These are phyloP conservation scores for Diatrype stigma DNA, from an alignment of 2,329 filamentous ascomycete species.

Conservation along the genomic window DNA sequence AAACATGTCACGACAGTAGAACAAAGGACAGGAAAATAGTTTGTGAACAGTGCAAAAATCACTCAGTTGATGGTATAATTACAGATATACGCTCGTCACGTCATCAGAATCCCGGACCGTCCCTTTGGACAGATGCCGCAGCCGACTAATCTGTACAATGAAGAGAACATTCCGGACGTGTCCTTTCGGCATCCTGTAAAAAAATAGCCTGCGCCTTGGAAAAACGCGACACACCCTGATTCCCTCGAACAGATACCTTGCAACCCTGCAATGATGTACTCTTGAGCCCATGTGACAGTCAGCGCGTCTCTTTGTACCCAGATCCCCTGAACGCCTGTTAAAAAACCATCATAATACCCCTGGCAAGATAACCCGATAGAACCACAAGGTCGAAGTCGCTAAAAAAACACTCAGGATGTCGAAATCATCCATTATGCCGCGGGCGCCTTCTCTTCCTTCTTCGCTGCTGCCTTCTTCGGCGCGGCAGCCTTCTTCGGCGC, in stretches of 20 bases:
- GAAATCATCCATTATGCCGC: constrained; percentile 16
- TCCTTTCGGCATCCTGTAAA: too few species aligned
- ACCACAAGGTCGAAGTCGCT: constrained; percentile 21
- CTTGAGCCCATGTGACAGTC: constrained; percentile 23
- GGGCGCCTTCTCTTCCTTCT: constrained; percentile 32
- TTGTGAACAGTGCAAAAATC: constrained; percentile 8
- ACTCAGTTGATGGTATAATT: constrained; percentile 30
- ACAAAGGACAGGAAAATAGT: neutral
- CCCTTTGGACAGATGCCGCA: constrained; percentile 4
- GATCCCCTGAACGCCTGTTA: constrained; percentile 27
- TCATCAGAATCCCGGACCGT: constrained; percentile 23
- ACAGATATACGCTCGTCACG: constrained; percentile 30
- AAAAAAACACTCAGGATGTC: constrained; percentile 5
- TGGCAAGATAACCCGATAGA: constrained; percentile 36
- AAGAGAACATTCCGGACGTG: neutral
- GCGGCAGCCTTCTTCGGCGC: constrained; percentile 35
- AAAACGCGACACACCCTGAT: neutral
- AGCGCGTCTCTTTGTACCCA: constrained; percentile 27
- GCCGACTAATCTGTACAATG: neutral
- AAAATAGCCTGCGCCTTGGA: too few species aligned
- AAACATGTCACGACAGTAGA: neutral
- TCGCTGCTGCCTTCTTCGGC: constrained; percentile 35
- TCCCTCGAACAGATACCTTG: constrained; percentile 6
- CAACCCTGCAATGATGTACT: constrained; percentile 22
- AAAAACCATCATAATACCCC: constrained; percentile 21